These are phyloP conservation scores for Infundibulicybe gibba DNA, from an alignment of 768 basidiomycete species.

Conservation along the genomic window DNA sequence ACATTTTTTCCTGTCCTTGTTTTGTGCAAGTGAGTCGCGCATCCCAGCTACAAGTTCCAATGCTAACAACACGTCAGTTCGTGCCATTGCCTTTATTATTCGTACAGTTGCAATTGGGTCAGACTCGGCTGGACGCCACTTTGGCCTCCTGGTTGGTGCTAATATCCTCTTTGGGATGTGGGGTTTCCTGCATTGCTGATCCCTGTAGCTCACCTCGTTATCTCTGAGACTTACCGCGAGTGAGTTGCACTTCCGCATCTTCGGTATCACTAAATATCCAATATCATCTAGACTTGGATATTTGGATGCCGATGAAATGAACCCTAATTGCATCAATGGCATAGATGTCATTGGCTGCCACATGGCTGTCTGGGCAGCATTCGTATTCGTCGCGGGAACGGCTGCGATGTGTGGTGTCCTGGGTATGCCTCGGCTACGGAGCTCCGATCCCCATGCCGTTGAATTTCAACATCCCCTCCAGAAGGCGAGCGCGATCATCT, in stretches of 20 bases:
- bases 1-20: no score
- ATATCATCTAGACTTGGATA: neutral
- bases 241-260: no score
- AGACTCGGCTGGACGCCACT: no score
- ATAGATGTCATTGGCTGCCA: no score
- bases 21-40: no score
- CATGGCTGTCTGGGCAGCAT: constrained; percentile 12
- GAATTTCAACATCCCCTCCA: no score
- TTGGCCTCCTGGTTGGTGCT: constrained; percentile 21
- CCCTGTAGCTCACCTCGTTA: no score
- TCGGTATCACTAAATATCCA: neutral
- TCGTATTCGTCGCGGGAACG: constrained; percentile 7
- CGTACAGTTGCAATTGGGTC: constrained; percentile 15
- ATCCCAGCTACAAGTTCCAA: neutral
- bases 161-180: constrained; percentile 22
- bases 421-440: constrained; percentile 11
- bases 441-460: no score
- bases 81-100: constrained; percentile 21
- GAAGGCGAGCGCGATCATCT: constrained; percentile 29
- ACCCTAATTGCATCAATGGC: no score
- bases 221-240: no score
- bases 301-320: neutral
- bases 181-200: constrained; percentile 31
- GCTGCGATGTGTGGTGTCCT: constrained; percentile 15
- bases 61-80: no score